Evolutionary conservation across 2,329 filamentous ascomycete genomes (phyloP), one percentile per base, ranked within the genome.

Genomic region (Penicillium psychrosexuale): DNA sequence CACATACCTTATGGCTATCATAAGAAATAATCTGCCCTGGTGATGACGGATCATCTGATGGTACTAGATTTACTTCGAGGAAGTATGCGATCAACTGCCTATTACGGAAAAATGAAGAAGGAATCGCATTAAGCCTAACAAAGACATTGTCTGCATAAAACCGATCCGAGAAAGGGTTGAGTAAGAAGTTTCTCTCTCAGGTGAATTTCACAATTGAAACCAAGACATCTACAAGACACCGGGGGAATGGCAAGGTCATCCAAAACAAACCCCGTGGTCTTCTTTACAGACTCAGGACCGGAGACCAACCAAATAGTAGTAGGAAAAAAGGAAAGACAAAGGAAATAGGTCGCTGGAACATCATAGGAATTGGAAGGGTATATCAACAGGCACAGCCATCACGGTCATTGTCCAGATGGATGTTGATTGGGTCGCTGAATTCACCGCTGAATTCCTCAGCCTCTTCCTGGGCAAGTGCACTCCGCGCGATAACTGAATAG

Each of bases 401-500:
- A 67, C 90, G 86, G 68, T 95, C 90, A 74, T 91, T 91, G 77
- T 96, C 92, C 65, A 97, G 89, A 76, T 96, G 91, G 74, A 99
- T 97, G 75, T 96, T 96, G 77, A 99, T 97, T 47, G 93, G 93
- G 72, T 97, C 94, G 69, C 91, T 91, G 80, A 96, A 99, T 74
- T 97, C 94, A 57, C 91, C 91, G 73, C 89, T 95, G 77, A 95
- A 99, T 75, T 99, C 94, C 72, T 97, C 93, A 1, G 92, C 93
- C 77, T 97, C 94, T 78, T 99, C 94, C 77, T 99, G 94, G 17
- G 90, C 90, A 42, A 99, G 83, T 17, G 94, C 94, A 71, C 97
- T 96, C 70, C 92, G 87, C 64, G 94, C 94, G 73, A 99, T 99
- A 45, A 97, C 94, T 96, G 62, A 30, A 47, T n/a, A 17, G n/a